Conservation (phyloP, 768 basidiomycete genomes). For the Lactarius quietus region DNA sequence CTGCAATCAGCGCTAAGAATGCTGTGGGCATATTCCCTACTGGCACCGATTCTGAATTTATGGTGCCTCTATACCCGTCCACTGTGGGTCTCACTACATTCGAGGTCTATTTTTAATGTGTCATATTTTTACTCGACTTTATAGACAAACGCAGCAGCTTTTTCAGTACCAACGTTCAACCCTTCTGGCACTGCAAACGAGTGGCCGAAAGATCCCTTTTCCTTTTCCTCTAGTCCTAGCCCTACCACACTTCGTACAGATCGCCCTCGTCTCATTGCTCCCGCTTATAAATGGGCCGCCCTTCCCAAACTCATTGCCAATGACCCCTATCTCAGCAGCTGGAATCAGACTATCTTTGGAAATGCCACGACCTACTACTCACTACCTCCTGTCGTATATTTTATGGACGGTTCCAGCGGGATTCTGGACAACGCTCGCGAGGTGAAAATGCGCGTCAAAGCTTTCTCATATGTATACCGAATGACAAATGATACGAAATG, state of each 20-base stretch:
- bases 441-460: slow-evolving; percentile 89
- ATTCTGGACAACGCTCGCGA: slow-evolving; percentile 88
- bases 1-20: slow-evolving; percentile 55
- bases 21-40: slow-evolving; percentile 68
- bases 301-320: slow-evolving; percentile 70
- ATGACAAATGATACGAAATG: slow-evolving; percentile 92
- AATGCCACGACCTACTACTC: slow-evolving; percentile 78
- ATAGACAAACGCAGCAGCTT: slow-evolving; percentile 74
- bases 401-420: slow-evolving; percentile 79
- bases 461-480: slow-evolving; percentile 84
- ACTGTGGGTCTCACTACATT: slow-evolving; percentile 54
- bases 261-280: slow-evolving; percentile 90
- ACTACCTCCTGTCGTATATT: slow-evolving; percentile 63
- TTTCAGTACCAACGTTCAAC: slow-evolving; percentile 67
- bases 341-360: slow-evolving; percentile 88
- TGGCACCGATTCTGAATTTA: slow-evolving; percentile 72
- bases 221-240: slow-evolving; percentile 55
- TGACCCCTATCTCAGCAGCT: slow-evolving; percentile 81
- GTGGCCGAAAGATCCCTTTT: slow-evolving; percentile 81
- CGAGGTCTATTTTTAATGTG: neutral
- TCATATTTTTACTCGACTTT: neutral
- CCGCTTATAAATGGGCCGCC: slow-evolving; percentile 85
- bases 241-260: slow-evolving; percentile 64
- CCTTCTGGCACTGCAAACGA: slow-evolving; percentile 48
- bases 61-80: slow-evolving; percentile 83